These are phyloP conservation scores for Oryza officinalis DNA, from an alignment of 176 grass and related monocot genomes.

Conservation along the genomic window DNA sequence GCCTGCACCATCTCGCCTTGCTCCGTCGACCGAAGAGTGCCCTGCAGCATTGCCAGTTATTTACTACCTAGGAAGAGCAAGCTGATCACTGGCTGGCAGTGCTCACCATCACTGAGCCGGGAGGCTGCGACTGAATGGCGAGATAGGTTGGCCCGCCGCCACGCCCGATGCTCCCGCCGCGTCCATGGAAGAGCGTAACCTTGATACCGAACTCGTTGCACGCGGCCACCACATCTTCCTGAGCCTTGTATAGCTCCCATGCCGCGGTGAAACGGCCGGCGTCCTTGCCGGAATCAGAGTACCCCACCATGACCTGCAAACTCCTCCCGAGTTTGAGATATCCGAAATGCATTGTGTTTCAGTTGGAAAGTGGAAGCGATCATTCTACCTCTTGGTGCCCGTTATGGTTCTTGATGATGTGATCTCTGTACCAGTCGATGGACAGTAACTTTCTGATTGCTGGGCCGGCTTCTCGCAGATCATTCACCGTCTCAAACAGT, in stretches of 20 bases:
- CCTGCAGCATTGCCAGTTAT: no score
- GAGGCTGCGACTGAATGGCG: conserved; percentile 92
- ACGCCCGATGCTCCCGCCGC: conserved; percentile 88
- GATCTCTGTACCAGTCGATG: conserved; percentile 89
- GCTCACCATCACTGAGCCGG: conserved; percentile 82
- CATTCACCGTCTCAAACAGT: conserved; percentile 94
- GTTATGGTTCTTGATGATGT: conserved; percentile 86
- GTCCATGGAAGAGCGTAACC: conserved; percentile 94
- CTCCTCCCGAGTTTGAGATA: not conserved
- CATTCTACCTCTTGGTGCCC: conserved; percentile 82
- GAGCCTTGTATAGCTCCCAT: conserved; percentile 95
- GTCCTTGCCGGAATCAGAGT: conserved; percentile 97
- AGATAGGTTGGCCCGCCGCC: conserved; percentile 92
- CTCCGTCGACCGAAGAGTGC: conserved; percentile 80
- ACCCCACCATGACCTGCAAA: conserved; percentile 91
- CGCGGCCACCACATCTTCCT: conserved; percentile 76
- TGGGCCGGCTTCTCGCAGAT: conserved; percentile 80
- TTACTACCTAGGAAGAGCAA: no score
- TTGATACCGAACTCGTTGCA: conserved; percentile 92
- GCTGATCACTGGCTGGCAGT: no score
- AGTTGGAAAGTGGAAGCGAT: not conserved
- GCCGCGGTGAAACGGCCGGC: conserved; percentile 88
- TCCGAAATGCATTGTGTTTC: not conserved
- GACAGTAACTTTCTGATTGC: conserved; percentile 85
- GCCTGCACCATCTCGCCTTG: conserved; percentile 99